phyloP scores from a whole-genome alignment of 768 basidiomycete genomes.

The Auricularia sp. region DNA sequence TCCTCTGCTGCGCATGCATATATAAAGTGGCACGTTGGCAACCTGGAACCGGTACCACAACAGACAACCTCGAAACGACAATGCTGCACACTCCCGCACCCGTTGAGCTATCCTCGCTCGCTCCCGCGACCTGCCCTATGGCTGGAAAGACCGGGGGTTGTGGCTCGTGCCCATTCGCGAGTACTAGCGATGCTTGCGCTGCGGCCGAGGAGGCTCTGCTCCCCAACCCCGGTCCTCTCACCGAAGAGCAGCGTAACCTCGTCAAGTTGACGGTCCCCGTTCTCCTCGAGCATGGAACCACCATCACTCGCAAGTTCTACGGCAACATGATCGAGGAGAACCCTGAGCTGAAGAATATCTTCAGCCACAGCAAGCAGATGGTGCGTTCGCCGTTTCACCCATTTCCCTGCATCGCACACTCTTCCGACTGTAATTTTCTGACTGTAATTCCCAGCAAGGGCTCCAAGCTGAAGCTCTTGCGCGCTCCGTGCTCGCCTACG shows the following conservation, averaged over 20 bases:
- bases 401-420: not conserved
- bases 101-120: too few relatives aligned
- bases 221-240: constrained; percentile 1
- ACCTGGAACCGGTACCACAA: too few relatives aligned
- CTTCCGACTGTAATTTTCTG: not conserved
- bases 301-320: constrained; percentile 9
- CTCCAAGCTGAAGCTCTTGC: constrained; percentile 14
- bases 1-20: too few relatives aligned
- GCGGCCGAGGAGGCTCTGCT: too few relatives aligned
- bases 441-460: not conserved
- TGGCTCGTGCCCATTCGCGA: too few relatives aligned
- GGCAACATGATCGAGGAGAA: constrained; percentile 6
- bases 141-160: too few relatives aligned
- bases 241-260: constrained; percentile 6
- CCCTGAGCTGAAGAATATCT: constrained; percentile 7
- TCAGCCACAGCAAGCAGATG: constrained; percentile 7
- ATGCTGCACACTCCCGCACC: too few relatives aligned
- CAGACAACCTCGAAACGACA: too few relatives aligned
- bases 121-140: too few relatives aligned
- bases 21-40: too few relatives aligned
- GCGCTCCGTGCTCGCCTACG: constrained; percentile 13
- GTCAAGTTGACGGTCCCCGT: constrained; percentile 7
- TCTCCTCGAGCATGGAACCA: constrained; percentile 7
- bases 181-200: too few relatives aligned
- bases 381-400: not conserved